Conservation (phyloP, 2,329 filamentous ascomycete species). For the Aureobasidium sp. region DNA sequence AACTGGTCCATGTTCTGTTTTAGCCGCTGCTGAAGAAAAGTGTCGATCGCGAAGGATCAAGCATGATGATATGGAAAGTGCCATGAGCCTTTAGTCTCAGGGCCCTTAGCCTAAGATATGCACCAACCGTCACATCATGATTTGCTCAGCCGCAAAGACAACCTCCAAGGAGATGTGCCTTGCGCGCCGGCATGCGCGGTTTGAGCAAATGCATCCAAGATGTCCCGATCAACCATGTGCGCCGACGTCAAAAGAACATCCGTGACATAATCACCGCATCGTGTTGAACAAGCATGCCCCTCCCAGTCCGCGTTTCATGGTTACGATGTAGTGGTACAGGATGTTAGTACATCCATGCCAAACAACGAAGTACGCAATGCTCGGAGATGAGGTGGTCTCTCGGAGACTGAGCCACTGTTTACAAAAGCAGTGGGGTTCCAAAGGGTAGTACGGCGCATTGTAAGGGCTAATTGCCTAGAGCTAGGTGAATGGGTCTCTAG, state of each 20-base stretch:
- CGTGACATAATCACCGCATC: slow-evolving; percentile 5
- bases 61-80: not conserved
- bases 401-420: not conserved
- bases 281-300: not conserved
- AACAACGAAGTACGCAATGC: no score
- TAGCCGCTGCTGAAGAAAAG: not conserved
- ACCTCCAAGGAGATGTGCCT: not conserved
- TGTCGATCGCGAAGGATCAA: slow-evolving; percentile 4
- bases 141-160: not conserved
- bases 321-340: not conserved
- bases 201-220: slow-evolving; percentile 1
- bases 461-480: not conserved
- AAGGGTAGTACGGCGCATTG: not conserved
- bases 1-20: slow-evolving; percentile 10
- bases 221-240: not conserved
- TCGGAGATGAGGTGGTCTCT: not conserved
- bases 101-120: not conserved
- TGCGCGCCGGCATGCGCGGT: slow-evolving; percentile 4
- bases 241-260: not conserved
- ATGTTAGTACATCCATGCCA: not conserved
- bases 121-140: slow-evolving; percentile 1
- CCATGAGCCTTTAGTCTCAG: slow-evolving; percentile 1
- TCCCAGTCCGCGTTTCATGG: not conserved
- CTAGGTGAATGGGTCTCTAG: not conserved
- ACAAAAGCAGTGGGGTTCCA: not conserved